Evolutionary conservation across 2,329 filamentous ascomycete species (phyloP), one percentile per base, ranked within the genome.

Genomic region (Epichloe aotearoae): DNA sequence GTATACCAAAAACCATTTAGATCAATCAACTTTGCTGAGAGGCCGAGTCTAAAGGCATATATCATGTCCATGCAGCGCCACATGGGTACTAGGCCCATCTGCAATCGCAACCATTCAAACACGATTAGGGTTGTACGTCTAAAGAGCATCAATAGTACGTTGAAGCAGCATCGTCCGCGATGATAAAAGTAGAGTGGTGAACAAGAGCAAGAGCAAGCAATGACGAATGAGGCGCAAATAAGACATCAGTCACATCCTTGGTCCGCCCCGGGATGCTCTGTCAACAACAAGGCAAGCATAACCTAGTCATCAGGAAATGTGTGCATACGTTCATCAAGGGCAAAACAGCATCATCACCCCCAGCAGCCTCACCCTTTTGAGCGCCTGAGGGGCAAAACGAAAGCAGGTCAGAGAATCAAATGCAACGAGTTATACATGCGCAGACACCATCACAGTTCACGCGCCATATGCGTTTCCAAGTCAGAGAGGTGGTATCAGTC

Each of bases 351-450:
- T 38, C 23, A 34, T 33, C 41, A 37, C 41, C 47, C 47, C 17
- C 11, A 23, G 23, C 37, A 41, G 26, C 14, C n/a, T 40, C 23
- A 38, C 26, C 30, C 39, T 36, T 11, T 17, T 23, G 15, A 36
- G 19, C 33, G 17, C 19, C 39, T 34, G 17, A 46, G 39, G 34
- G 26, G 12, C 23, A 39, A 17, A 37, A 33, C 40, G 53, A 30
- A 49, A 45, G 39, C 38, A 47, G 36, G 34, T 53, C 49, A 51
- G 33, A 53, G 33, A 42, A 34, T 46, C 46, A 51, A 49, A 36
- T 43, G 12, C 36, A 52, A 55, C 51, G 55, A 58, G 59, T 50
- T 64, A 63, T 63, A 65, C 64, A 65, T 57, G 62, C 59, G 61
- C 56, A 53, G 54, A 55, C 57, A 62, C 59, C 58, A 55, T 61